Conservation (phyloP, 331 rosid genomes). For the Dryas integrifolia region DNA sequence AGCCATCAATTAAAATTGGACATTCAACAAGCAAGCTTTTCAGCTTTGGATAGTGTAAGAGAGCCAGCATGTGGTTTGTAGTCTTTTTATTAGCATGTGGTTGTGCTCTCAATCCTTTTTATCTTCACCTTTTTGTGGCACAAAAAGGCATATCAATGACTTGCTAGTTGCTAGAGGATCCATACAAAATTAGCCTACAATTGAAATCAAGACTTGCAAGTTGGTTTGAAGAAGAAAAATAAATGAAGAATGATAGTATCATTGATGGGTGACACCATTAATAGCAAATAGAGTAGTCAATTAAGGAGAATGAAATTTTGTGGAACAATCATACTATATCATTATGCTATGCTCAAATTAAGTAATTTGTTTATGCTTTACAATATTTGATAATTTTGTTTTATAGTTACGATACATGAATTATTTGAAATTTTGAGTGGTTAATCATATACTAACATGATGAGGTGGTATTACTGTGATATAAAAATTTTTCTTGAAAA, state of each 20-base stretch:
- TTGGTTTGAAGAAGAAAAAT: background rate
- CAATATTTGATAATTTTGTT: too few relatives aligned
- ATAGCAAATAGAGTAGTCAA: background rate
- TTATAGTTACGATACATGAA: too few relatives aligned
- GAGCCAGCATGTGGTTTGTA: background rate
- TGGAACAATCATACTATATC: background rate
- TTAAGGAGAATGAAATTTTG: background rate
- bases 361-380: too few relatives aligned
- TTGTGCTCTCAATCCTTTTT: background rate
- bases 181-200: background rate
- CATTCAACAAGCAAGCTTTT: background rate
- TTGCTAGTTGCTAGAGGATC: background rate
- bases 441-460: too few relatives aligned
- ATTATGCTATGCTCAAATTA: background rate
- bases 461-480: too few relatives aligned
- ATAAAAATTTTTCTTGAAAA: too few relatives aligned
- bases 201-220: background rate
- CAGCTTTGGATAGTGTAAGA: background rate
- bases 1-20: background rate
- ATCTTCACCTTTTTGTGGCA: background rate
- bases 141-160: background rate
- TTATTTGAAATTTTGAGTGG: too few relatives aligned
- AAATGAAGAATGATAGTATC: background rate
- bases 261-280: constrained; percentile 4
- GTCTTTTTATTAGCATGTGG: background rate